Percentiles rank a stretch among this genome's conserved stretches.
Conservation (phyloP, 495 filamentous ascomycete genomes). For the Penicillium pancosmium region DNA sequence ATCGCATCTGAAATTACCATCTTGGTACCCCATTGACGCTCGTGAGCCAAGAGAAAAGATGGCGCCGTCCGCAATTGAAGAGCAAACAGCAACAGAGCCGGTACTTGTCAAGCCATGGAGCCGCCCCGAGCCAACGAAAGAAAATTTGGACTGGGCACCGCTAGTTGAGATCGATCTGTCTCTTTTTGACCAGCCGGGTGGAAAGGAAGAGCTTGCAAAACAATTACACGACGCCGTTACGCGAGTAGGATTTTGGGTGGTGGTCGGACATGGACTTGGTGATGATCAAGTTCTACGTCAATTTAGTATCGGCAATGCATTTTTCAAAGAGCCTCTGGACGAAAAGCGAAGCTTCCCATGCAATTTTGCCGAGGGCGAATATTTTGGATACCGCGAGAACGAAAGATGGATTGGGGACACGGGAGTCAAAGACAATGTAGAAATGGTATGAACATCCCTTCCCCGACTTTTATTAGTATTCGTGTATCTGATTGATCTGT, state of each 20-base stretch:
- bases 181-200: constrained; percentile 50
- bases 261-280: constrained; percentile 34
- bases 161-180: constrained; percentile 58
- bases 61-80: constrained; percentile 38
- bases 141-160: constrained; percentile 51
- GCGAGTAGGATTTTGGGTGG: constrained; percentile 45
- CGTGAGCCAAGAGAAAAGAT: constrained; percentile 14
- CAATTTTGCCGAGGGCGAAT: constrained; percentile 48
- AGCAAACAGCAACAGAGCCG: constrained; percentile 5
- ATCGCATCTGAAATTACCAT: neutral
- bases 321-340: constrained; percentile 39
- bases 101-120: constrained; percentile 40
- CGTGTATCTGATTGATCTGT: neutral
- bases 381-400: constrained; percentile 50
- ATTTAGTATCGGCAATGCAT: constrained; percentile 42
- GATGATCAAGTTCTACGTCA: constrained; percentile 43
- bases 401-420: constrained; percentile 48
- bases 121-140: constrained; percentile 36
- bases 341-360: constrained; percentile 41
- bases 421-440: constrained; percentile 47
- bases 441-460: constrained; percentile 35
- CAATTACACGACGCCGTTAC: constrained; percentile 58
- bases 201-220: constrained; percentile 54
- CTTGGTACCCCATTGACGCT: neutral
- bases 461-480: neutral